phyloP scores from a whole-genome alignment of 306 rosid genomes.

The Cicer chorassanicum region DNA sequence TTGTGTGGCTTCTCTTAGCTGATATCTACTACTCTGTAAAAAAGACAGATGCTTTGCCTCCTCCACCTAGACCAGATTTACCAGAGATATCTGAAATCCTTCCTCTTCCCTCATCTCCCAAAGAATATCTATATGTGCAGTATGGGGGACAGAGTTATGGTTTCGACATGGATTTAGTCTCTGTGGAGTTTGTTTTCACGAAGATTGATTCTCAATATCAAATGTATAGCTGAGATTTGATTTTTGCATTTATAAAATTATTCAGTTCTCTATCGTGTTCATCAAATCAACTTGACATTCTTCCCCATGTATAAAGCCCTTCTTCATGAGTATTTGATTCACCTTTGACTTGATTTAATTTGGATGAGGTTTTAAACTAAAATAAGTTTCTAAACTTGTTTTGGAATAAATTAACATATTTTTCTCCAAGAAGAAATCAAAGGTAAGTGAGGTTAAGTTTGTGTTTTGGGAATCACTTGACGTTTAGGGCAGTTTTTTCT shows the following conservation, averaged over 20 bases:
- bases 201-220: constrained; percentile 59
- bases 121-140: constrained; percentile 68
- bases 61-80: constrained; percentile 61
- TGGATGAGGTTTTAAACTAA: too few species aligned
- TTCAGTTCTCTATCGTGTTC: not conserved
- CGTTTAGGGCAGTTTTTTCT: too few species aligned
- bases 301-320: not conserved
- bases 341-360: too few species aligned
- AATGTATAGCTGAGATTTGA: constrained; percentile 46
- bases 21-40: constrained; percentile 74
- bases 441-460: too few species aligned
- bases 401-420: too few species aligned
- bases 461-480: too few species aligned
- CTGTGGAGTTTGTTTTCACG: constrained; percentile 66
- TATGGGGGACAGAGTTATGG: constrained; percentile 84
- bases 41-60: constrained; percentile 52
- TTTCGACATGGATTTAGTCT: constrained; percentile 69
- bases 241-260: constrained; percentile 27
- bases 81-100: constrained; percentile 63
- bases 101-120: constrained; percentile 65
- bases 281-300: not conserved
- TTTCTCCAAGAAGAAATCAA: too few species aligned
- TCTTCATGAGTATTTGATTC: not conserved
- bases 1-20: constrained; percentile 91
- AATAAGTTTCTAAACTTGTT: too few species aligned